Conservation (phyloP, 495 filamentous ascomycete species). For the Aspergillus ostianus region DNA sequence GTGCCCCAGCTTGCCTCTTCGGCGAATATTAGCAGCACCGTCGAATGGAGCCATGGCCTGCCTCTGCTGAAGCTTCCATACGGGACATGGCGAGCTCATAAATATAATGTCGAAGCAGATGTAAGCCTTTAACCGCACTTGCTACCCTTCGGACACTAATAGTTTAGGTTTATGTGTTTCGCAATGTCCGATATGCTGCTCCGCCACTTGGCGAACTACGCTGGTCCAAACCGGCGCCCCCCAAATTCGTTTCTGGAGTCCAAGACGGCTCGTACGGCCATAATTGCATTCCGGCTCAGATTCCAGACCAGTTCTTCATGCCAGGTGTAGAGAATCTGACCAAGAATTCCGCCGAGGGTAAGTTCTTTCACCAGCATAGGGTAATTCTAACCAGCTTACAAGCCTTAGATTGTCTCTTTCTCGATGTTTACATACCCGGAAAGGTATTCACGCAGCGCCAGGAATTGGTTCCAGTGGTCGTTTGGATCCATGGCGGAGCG, state of each 20-base stretch:
- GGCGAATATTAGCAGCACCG: too few relatives aligned
- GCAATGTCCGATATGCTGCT: conserved; percentile 55
- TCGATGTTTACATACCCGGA: conserved; percentile 40
- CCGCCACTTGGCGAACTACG: conserved; percentile 51
- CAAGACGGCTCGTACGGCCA: conserved; percentile 51
- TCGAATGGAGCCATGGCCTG: background rate
- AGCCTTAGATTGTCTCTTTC: conserved; percentile 39
- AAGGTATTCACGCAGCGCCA: conserved; percentile 29
- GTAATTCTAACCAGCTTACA: background rate
- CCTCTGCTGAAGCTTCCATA: conserved; percentile 8
- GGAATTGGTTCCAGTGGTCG: conserved; percentile 23
- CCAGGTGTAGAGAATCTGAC: conserved; percentile 14
- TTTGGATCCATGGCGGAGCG: conserved; percentile 32
- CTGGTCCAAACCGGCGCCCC: conserved; percentile 52
- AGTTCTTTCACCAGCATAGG: background rate
- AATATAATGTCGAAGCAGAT: conserved; percentile 1
- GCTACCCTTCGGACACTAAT: background rate
- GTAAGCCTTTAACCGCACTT: background rate
- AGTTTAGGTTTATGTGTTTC: conserved; percentile 13
- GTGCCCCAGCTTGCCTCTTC: too few relatives aligned
- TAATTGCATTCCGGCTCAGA: conserved; percentile 40
- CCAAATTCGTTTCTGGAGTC: conserved; percentile 36
- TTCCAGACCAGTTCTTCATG: conserved; percentile 20
- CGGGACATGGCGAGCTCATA: conserved; percentile 4
- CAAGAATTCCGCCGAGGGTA: conserved; percentile 6